A percentile compares a stretch with the other conserved stretches of the same genome.
These are phyloP conservation scores for Colletotrichum sojae DNA, from an alignment of 2,329 filamentous ascomycete genomes.

Conservation along the genomic window DNA sequence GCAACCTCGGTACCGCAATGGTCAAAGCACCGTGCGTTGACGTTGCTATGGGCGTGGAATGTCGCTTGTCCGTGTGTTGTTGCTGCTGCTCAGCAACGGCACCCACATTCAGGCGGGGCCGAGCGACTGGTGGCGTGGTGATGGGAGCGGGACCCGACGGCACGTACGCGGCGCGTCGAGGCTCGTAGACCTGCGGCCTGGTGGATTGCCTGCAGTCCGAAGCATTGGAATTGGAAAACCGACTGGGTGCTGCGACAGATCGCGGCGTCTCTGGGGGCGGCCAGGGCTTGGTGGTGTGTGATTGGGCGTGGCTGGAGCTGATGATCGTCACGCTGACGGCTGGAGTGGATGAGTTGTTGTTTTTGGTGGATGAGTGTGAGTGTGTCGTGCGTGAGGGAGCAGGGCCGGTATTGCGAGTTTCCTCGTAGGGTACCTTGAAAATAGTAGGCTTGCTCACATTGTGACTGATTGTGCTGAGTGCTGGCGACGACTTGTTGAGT, in stretches of 20 bases:
- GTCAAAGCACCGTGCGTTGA: neutral
- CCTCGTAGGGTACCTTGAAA: conserved; percentile 1
- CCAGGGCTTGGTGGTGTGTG: conserved; percentile 25
- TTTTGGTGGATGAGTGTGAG: neutral
- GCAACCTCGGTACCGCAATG: neutral
- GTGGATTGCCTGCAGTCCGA: conserved; percentile 8
- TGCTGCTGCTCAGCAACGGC: conserved; percentile 4
- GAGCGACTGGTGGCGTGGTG: neutral
- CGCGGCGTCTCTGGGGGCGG: conserved; percentile 21
- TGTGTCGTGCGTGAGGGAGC: neutral
- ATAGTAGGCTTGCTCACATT: neutral
- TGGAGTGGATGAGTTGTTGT: neutral
- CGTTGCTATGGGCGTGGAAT: conserved; percentile 20
- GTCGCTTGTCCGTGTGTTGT: conserved; percentile 19
- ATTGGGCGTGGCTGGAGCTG: conserved; percentile 18
- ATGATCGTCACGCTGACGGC: conserved; percentile 18
- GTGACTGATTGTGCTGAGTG: neutral
- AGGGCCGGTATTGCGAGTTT: conserved; percentile 5
- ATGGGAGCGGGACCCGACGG: conserved; percentile 5
- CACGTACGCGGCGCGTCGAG: conserved; percentile 23
- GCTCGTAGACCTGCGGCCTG: conserved; percentile 14
- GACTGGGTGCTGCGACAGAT: neutral
- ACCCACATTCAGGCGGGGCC: neutral
- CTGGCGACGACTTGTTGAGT: neutral
- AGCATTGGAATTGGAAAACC: neutral